These are phyloP conservation scores for Pseudogymnoascus sp. DNA, from an alignment of 2,329 filamentous ascomycete genomes.

Conservation along the genomic window DNA sequence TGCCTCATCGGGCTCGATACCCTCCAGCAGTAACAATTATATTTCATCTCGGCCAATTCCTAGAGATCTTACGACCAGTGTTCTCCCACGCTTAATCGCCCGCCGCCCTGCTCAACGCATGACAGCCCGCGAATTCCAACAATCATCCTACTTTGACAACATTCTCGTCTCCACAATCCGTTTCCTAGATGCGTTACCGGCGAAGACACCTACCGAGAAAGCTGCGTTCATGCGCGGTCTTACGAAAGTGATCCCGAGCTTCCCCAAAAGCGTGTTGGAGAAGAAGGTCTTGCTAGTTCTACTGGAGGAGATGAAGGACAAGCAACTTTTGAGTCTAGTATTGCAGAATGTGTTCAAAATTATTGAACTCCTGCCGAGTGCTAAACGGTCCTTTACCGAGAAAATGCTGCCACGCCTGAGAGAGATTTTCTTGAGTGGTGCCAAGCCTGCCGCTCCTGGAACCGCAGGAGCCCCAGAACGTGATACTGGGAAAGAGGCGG, in stretches of 20 bases:
- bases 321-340: conserved; percentile 73
- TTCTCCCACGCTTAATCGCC: conserved; percentile 80
- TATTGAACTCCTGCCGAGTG: conserved; percentile 65
- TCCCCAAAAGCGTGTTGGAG: conserved; percentile 87
- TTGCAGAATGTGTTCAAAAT: conserved; percentile 91
- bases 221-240: conserved; percentile 83
- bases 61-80: conserved; percentile 62
- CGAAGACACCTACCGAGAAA: conserved; percentile 88
- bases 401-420: conserved; percentile 77
- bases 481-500: conserved; percentile 76
- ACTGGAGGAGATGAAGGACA: conserved; percentile 89
- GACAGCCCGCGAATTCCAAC: conserved; percentile 83
- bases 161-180: conserved; percentile 92
- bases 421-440: conserved; percentile 65
- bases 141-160: conserved; percentile 95
- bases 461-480: conserved; percentile 51
- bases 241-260: conserved; percentile 78
- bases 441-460: conserved; percentile 37
- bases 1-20: conserved; percentile 66
- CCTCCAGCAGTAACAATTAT: conserved; percentile 74
- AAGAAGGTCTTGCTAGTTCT: conserved; percentile 87
- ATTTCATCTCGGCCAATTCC: conserved; percentile 72
- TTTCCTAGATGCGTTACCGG: conserved; percentile 83
- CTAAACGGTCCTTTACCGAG: conserved; percentile 71
- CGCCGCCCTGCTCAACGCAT: conserved; percentile 79